Base-by-base conservation (phyloP, 2,329 filamentous ascomycete genomes). In the Pseudocercospora musae region DNA sequence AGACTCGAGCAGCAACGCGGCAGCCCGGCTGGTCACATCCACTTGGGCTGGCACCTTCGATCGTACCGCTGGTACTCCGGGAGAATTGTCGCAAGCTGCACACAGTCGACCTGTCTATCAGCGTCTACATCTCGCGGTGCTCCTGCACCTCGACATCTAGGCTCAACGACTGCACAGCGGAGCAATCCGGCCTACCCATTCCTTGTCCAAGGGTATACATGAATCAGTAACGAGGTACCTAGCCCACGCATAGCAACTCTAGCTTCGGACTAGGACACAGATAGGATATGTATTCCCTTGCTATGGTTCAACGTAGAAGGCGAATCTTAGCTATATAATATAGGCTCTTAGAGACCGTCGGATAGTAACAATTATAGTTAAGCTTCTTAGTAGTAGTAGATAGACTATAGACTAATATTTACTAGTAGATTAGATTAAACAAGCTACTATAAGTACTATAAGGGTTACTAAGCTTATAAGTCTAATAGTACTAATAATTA, bases 41-140 rank as follows among this genome's bases (percentile, higher is more conserved):
- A 49, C 15, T 50, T 25, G 23, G 48, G 29, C 27, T 50, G 11
- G 25, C 44, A 44, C 18, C 27, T 21, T 23, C 53, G 50, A 54
- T 25, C 44, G 44, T 60, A 53, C 61, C 57, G 53, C 57, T 53
- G 61, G 37, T 55, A 53, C 49, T 18, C 18, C 53, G 23, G 21
- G 44, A 8, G 20, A 18, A 29, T 48, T 20, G 33, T 55, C 33
- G 29, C 46, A 37, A 44, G 25, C 57, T 50, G 61, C 56, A 62
- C 57, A 57, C 50, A 59, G 23, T 57, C 60, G 60, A 62, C 60
- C 37, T 56, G 60, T 59, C 60, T 59, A 20, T 37, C 33, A 27
- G 29, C 46, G 27, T 21, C 27, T 56, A 57, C 57, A 56, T 52
- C 55, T 57, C 49, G 33, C 44, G 46, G 57, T 59, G 33, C 42